Base-by-base conservation (phyloP, 2,329 filamentous ascomycete genomes). In the Ilyonectria robusta region DNA sequence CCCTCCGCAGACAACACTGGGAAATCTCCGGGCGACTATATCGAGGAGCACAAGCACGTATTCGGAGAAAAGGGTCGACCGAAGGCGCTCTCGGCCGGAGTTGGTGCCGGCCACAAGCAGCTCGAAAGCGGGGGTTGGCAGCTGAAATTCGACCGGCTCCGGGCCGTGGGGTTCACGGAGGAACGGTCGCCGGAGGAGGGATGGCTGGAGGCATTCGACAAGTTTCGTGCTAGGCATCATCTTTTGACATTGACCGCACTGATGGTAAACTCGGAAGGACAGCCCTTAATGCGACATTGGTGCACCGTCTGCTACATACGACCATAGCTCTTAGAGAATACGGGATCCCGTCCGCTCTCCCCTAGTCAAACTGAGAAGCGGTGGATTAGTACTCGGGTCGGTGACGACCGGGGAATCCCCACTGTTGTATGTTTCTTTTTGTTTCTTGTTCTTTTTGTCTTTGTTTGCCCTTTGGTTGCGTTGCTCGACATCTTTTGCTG, bases 91-190 rank as follows among this genome's bases (percentile, higher is more conserved):
- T 66, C 48, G 3, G 72, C 72, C 3, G 82, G 81, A 0, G 82
- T 84, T 4, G 79, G 81, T 0, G 76, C 71, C 7, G 82, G 82
- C 0, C 74, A 75, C 23, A 67, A 75, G 61, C 78, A 85, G 70
- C 67, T 85, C 48, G 79, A 86, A 70, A 77, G 81, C 65, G 76
- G 85, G n/a, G 81, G 84, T 29, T 81, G 79, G 74, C 81, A 84
- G 83, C 74, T 86, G 56, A 81, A 80, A 6, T 86, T 86, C 67
- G 84, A 87, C 26, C 81, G 78, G 33, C 72, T 85, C 13, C 78
- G 80, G 21, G 74, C 72, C 8, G 73, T 79, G 4, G 82, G 82
- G 1, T 87, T 85, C 56, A 72, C 69, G 4, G 81, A 79, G 37
- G 76, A 83, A 54, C 77, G 72, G 31, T 71, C 79, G 23, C 83